A percentile compares a stretch with the other conserved stretches of the same genome.
phyloP scores from a whole-genome alignment of 179 eudicot species.

The Camellia oleifera region DNA sequence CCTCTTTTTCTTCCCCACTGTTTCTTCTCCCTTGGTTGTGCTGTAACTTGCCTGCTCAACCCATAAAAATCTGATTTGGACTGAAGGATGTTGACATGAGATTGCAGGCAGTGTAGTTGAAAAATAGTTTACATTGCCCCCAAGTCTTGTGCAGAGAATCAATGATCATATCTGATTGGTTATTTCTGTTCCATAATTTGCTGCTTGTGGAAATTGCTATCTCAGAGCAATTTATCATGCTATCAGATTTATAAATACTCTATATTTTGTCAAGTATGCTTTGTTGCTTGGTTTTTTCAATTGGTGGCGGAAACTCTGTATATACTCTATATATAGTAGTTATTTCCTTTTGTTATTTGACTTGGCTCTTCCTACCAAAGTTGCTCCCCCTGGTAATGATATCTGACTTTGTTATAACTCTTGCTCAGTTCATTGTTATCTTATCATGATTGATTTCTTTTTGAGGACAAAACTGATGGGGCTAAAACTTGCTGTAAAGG shows the following conservation, averaged over 20 bases:
- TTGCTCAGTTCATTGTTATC: background rate
- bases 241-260: background rate
- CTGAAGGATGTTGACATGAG: background rate
- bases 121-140: background rate
- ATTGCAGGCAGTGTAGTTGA: background rate
- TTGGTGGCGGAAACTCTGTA: background rate
- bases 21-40: background rate
- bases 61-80: too few relatives aligned
- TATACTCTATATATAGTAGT: background rate
- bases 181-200: background rate
- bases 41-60: background rate
- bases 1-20: background rate
- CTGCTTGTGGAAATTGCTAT: background rate
- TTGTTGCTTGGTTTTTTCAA: background rate
- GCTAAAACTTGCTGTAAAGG: slow-evolving; percentile 30
- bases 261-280: background rate
- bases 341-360: background rate
- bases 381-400: background rate
- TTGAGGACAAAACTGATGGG: slow-evolving; percentile 11
- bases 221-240: background rate
- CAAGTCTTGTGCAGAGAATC: background rate
- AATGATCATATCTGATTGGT: background rate
- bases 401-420: background rate
- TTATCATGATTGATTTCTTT: background rate
- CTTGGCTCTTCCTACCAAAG: background rate